phyloP scores from a whole-genome alignment of 441 rosid species.

The Gossypium trilobum region DNA sequence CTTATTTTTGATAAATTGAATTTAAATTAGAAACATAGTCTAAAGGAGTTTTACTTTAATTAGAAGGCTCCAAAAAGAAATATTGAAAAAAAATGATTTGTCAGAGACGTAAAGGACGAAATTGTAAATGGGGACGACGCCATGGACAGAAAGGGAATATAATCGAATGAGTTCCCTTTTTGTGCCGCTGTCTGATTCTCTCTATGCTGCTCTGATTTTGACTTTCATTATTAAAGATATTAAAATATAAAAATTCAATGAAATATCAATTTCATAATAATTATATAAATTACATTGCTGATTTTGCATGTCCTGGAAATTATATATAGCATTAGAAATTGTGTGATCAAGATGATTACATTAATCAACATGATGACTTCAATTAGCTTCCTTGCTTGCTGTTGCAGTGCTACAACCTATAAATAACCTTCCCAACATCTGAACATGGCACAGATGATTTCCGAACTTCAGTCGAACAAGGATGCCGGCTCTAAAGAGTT shows the following conservation, averaged over 20 bases:
- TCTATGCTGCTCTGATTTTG: neutral
- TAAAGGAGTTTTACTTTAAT: neutral
- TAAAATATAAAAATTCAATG: neutral
- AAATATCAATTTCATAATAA: too few relatives aligned
- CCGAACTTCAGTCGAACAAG: neutral
- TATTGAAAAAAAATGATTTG: neutral
- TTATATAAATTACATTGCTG: neutral
- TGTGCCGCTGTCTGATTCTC: neutral
- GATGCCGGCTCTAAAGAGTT: neutral
- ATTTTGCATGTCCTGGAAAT: neutral
- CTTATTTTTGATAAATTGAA: too few relatives aligned
- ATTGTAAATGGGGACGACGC: neutral
- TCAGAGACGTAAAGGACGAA: conserved; percentile 5
- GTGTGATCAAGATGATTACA: too few relatives aligned
- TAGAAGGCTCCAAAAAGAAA: neutral
- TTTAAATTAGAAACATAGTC: too few relatives aligned
- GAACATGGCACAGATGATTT: neutral
- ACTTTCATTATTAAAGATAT: neutral
- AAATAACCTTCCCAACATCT: neutral
- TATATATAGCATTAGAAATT: neutral
- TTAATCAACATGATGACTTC: neutral
- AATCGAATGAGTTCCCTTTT: too few relatives aligned
- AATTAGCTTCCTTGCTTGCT: neutral
- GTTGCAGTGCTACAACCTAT: neutral
- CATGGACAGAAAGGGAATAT: neutral